Evolutionary conservation across 2,329 filamentous ascomycete genomes (phyloP).

Genomic region (Neofusicoccum ribis): DNA sequence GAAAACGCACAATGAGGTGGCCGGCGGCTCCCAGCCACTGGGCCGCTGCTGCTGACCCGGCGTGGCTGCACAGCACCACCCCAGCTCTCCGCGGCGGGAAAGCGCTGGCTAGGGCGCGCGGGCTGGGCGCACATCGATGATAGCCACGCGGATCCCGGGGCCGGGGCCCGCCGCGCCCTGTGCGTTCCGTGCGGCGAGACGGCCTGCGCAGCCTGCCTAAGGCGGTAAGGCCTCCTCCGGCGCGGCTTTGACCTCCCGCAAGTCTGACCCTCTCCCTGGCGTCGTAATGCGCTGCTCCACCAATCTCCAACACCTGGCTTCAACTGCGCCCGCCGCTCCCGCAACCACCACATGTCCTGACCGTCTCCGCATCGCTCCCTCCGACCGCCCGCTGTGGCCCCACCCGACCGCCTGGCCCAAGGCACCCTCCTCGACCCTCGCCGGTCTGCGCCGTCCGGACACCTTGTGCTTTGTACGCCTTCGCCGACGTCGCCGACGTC

Average conservation of each 20-base stretch:
- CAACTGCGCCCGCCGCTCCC: neutral
- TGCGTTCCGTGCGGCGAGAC: neutral
- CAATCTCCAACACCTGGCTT: constrained; percentile 14
- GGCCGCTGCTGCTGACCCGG: neutral
- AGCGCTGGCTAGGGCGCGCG: neutral
- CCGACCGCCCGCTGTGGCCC: neutral
- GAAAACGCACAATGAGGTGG: constrained; percentile 9
- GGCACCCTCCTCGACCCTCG: neutral
- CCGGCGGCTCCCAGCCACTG: neutral
- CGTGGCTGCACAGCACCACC: neutral
- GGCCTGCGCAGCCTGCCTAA: neutral
- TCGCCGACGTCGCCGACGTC: neutral
- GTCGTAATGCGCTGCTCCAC: constrained; percentile 2
- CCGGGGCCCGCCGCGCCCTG: neutral
- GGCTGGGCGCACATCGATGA: neutral
- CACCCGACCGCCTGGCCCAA: neutral
- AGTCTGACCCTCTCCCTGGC: constrained; percentile 6
- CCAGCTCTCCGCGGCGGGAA: neutral
- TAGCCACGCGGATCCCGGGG: neutral
- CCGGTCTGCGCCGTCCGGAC: neutral
- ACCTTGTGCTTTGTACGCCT: constrained; percentile 16
- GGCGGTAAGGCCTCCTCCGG: neutral
- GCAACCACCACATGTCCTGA: neutral
- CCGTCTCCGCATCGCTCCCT: neutral
- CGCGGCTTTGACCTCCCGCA: constrained; percentile 10